These are phyloP conservation scores for Suillus brevipes DNA, from an alignment of 768 basidiomycete genomes.

Conservation along the genomic window DNA sequence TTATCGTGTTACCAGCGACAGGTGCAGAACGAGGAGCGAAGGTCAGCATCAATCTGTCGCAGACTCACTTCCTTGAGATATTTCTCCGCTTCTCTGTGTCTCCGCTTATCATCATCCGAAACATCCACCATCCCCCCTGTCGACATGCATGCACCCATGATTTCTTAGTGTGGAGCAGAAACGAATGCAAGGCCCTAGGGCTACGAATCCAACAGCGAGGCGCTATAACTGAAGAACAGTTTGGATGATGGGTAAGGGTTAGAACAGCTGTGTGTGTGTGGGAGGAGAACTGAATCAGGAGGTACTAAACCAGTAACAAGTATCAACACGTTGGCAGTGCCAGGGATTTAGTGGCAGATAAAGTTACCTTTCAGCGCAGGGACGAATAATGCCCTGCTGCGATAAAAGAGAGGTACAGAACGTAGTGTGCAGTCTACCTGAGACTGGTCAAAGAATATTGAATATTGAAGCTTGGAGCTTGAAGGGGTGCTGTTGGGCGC, in stretches of 20 bases:
- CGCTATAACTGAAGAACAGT: not conserved
- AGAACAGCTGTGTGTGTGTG: constrained; percentile 15
- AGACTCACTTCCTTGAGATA: constrained; percentile 68
- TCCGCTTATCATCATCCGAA: constrained; percentile 65
- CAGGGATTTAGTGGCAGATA: not conserved
- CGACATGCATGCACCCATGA: constrained; percentile 83
- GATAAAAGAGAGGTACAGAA: not conserved
- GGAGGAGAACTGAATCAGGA: not conserved
- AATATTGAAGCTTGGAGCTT: not conserved
- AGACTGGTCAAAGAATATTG: not conserved
- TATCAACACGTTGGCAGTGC: constrained; percentile 8
- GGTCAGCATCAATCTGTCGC: not conserved
- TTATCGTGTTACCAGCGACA: constrained; percentile 10
- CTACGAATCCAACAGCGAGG: constrained; percentile 17
- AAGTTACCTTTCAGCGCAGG: not conserved
- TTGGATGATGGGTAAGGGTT: constrained; percentile 8
- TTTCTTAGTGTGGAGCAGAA: constrained; percentile 9
- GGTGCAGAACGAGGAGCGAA: constrained; percentile 5
- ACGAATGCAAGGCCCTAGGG: constrained; percentile 10
- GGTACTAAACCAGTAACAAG: constrained; percentile 1
- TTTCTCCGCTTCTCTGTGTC: constrained; percentile 73
- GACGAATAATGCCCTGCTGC: no score
- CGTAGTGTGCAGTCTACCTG: not conserved
- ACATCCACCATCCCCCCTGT: constrained; percentile 54
- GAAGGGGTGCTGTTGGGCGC: not conserved